Base-by-base conservation (phyloP, 345 rosid species). In the Syzygium grande region DNA sequence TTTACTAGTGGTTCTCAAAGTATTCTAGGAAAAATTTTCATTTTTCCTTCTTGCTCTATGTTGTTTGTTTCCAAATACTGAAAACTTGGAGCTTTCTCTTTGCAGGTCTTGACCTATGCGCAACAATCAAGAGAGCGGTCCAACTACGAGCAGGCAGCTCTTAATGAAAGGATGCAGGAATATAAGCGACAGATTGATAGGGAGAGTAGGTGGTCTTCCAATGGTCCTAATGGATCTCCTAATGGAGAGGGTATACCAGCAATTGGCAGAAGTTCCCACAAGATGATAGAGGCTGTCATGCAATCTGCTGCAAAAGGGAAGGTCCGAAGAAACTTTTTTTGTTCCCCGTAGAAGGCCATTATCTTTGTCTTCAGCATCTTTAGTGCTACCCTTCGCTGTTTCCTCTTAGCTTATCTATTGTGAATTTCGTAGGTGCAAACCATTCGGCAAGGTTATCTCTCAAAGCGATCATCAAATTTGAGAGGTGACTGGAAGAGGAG, bases 401-500 rank as follows among this genome's bases (percentile, higher is more conserved):
- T 86, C 63, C 51, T 84, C 53, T 21, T 85, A 84, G 86, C 86
- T 85, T 54, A 54, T 85, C 61, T 58, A 22, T 54, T 85, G 51
- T 52, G 41, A 54, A 52, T 85, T 51, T 89, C 90, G 51, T 94
- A 97, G 99, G 99, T 98, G 88, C 98, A 98, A 93, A 98, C 99
- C 29, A 98, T 98, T 84, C 95, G 99, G 79, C 99, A 97, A 91
- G 99, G 99, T 43, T 98, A 98, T 93, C 96, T 98, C 87, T 98
- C 99, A 90, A 98, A 98, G 90, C 96, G 99, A 34, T 98, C 99
- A 83, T 96, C 99, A 85, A 98, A 92, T 89, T 92, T 98, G 92
- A 96, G 99, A 93, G 99, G 98, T 90, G 99, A 98, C 93, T 98
- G 99, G 99, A 98, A 98, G 93, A 93, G 99, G 89, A 94, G 99